Evolutionary conservation across 129 eudicot species (phyloP).

Genomic region (Heracleum sosnowskyi): DNA sequence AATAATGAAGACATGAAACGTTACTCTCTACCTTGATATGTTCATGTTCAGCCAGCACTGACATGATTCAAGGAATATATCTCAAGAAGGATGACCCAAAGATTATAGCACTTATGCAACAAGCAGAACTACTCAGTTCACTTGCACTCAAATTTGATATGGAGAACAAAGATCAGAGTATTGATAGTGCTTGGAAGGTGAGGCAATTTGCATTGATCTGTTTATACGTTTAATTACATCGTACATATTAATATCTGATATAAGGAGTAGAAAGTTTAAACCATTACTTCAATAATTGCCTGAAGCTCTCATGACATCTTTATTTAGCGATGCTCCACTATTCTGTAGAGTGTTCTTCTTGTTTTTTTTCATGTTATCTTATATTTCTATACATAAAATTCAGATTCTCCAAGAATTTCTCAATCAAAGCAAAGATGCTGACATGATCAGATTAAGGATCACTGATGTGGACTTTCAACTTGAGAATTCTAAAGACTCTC

Average conservation of each 20-base stretch:
- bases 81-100: slow-evolving; percentile 56
- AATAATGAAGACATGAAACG: neutral
- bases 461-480: slow-evolving; percentile 49
- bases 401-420: slow-evolving; percentile 81
- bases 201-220: slow-evolving; percentile 10
- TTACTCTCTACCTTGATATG: neutral
- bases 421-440: slow-evolving; percentile 56
- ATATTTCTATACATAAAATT: slow-evolving; percentile 9
- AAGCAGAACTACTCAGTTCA: slow-evolving; percentile 87
- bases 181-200: slow-evolving; percentile 96
- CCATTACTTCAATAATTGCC: neutral
- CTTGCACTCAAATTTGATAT: slow-evolving; percentile 77
- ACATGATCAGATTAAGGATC: slow-evolving; percentile 25
- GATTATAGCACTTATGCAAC: slow-evolving; percentile 50
- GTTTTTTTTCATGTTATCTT: neutral
- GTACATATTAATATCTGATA: neutral
- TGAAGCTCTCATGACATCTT: neutral
- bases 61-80: slow-evolving; percentile 48
- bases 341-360: neutral
- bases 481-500: slow-evolving; percentile 44
- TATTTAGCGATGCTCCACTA: neutral
- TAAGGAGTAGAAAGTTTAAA: neutral
- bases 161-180: slow-evolving; percentile 82
- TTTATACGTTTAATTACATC: neutral
- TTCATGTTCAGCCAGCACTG: slow-evolving; percentile 18